Base-by-base conservation (phyloP, 1,139 yeast genomes). In the Hyphopichia burtonii region DNA sequence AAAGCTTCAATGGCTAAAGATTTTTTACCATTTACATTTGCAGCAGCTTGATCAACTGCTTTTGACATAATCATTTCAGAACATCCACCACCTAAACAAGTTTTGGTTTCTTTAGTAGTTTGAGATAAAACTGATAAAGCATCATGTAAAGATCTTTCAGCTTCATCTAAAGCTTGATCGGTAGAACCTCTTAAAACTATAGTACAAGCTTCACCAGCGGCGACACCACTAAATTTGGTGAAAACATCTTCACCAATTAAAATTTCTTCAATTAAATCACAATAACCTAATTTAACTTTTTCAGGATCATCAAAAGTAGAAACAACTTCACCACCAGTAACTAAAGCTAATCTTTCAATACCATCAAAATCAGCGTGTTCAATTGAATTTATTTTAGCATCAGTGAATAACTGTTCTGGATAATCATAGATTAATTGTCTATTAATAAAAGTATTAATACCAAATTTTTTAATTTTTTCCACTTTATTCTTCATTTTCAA, bases 331-430 rank as follows among this genome's bases (percentile, higher is more conserved):
- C 96, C 99, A 40, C 99, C 99, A 6, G 98, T 91, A 20, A 91
- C 99, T 39, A 93, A 74, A 4, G 99, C 96, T 53, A 93, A 78
- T 62, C 99, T 83, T 71, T 93, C 99, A 45, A 93, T 90, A 55
- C 99, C 99, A 59, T 89, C 99, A 55, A 94, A 94, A 66, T 94
- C 99, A 17, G 99, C 99, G 60, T 94, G 99, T 68, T 93, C 99
- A 50, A 93, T 89, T 28, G 97, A 83, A 66, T 89, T 91, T 56
- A 93, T 86, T 44, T 84, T 82, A 36, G 89, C 68, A 56, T 93
- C 99, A 6, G 96, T 80, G 59, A 93, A 88, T 52, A 93, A 74
- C 65, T 89, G 97, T 68, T 93, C 99, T 25, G 99, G 99, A 78
- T 93, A 94, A 69, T 93, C 97, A 68, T 93, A 94, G 58, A 93